Evolutionary conservation across 306 rosid genomes (phyloP).

Genomic region (Purshia tridentata): DNA sequence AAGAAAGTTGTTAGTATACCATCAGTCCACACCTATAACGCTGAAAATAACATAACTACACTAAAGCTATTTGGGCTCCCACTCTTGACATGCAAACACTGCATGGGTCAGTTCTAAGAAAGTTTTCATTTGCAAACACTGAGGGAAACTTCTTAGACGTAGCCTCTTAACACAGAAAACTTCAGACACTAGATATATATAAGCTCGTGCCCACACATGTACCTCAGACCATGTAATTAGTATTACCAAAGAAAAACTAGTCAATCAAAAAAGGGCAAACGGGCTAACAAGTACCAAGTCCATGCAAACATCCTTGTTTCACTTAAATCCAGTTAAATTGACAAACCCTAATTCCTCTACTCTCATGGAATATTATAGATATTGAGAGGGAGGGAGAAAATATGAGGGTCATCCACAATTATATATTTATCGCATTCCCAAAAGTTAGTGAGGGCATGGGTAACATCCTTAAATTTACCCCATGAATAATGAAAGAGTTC

Average conservation of each 20-base stretch:
- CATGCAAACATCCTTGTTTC: not conserved
- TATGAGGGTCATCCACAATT: not conserved
- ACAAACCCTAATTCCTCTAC: conserved; percentile 4
- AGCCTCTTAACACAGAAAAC: too few relatives aligned
- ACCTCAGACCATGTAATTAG: not conserved
- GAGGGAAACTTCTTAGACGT: not conserved
- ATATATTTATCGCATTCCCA: not conserved
- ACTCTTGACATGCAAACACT: not conserved
- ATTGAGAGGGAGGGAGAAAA: too few relatives aligned
- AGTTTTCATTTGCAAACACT: not conserved
- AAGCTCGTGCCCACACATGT: not conserved
- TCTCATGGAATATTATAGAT: too few relatives aligned
- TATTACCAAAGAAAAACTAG: not conserved
- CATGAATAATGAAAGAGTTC: not conserved
- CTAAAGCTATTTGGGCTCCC: too few relatives aligned
- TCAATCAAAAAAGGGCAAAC: not conserved
- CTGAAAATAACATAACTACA: too few relatives aligned
- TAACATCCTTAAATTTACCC: not conserved
- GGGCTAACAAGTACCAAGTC: not conserved
- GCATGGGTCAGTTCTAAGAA: not conserved
- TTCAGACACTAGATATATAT: not conserved
- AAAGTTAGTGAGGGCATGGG: not conserved
- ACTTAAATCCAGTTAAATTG: not conserved
- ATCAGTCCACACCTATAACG: not conserved
- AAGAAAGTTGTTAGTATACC: too few relatives aligned